Conservation (phyloP, 768 basidiomycete species). For the Solioccasus polychromus region DNA sequence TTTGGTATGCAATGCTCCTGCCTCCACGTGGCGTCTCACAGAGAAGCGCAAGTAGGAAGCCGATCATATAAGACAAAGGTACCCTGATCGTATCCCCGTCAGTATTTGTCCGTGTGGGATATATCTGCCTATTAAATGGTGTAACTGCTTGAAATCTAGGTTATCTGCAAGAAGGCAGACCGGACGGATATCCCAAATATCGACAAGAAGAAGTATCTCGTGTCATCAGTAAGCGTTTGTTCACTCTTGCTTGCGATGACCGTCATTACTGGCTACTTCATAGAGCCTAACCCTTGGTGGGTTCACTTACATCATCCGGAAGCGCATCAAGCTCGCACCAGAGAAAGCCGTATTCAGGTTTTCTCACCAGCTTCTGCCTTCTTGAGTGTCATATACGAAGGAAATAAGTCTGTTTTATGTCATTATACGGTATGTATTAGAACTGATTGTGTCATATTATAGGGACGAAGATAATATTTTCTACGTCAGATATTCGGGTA, state of each 20-base stretch:
- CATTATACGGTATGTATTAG: background rate
- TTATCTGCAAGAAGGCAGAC: conserved; percentile 99
- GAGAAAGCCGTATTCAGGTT: conserved; percentile 99
- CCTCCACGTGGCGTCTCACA: conserved; percentile 33
- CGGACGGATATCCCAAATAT: conserved; percentile 98
- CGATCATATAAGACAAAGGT: conserved; percentile 97
- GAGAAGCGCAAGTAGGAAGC: conserved; percentile 99
- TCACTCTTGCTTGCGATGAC: conserved; percentile 16
- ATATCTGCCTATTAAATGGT: conserved; percentile 9
- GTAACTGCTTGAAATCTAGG: conserved; percentile 48
- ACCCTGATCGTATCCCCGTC: conserved; percentile 96
- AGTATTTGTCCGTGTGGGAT: conserved; percentile 27
- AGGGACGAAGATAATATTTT: conserved; percentile 99
- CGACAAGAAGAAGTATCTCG: conserved; percentile 99
- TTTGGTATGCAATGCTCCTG: conserved; percentile 62
- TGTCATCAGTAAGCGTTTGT: conserved; percentile 77
- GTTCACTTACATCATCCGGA: conserved; percentile 99
- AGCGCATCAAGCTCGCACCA: conserved; percentile 98
- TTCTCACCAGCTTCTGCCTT: conserved; percentile 96
- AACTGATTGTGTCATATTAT: conserved; percentile 26
- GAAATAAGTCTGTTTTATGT: conserved; percentile 82
- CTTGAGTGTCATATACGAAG: conserved; percentile 99
- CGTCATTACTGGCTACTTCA: conserved; percentile 19
- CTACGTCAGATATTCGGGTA: conserved; percentile 97
- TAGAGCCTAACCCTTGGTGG: conserved; percentile 97